phyloP scores from a whole-genome alignment of 2,329 filamentous ascomycete species.

The Hypoxylon sp. region DNA sequence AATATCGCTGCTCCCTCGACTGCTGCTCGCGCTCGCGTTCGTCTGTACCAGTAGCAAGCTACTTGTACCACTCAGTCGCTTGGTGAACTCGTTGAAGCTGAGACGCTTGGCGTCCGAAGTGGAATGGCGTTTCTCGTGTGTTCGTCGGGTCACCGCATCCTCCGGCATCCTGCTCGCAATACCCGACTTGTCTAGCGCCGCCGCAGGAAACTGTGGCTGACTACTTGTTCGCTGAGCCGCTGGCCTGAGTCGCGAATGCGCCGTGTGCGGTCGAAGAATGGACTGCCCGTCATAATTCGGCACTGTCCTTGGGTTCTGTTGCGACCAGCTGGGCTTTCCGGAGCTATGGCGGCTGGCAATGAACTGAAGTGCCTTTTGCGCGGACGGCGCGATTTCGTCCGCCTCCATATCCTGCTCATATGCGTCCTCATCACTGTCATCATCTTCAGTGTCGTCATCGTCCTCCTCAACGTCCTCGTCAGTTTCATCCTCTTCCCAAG shows the following conservation, averaged over 20 bases:
- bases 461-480: slow-evolving; percentile 54
- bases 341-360: slow-evolving; percentile 55
- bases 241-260: slow-evolving; percentile 59
- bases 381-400: slow-evolving; percentile 53
- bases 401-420: slow-evolving; percentile 45
- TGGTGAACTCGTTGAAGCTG: slow-evolving; percentile 68
- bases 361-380: slow-evolving; percentile 60
- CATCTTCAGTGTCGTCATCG: slow-evolving; percentile 50
- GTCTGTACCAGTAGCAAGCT: slow-evolving; percentile 67
- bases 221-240: slow-evolving; percentile 56
- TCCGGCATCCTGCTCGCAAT: slow-evolving; percentile 44
- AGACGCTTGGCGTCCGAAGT: slow-evolving; percentile 63
- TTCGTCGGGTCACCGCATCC: slow-evolving; percentile 45
- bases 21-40: slow-evolving; percentile 59
- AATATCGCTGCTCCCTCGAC: slow-evolving; percentile 56
- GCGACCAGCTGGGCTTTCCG: slow-evolving; percentile 44
- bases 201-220: slow-evolving; percentile 54
- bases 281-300: slow-evolving; percentile 43
- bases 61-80: slow-evolving; percentile 67
- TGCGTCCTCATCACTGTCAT: slow-evolving; percentile 51
- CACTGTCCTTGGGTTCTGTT: slow-evolving; percentile 45
- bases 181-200: slow-evolving; percentile 37
- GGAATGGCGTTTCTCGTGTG: slow-evolving; percentile 59
- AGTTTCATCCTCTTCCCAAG: slow-evolving; percentile 60
- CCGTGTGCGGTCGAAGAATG: slow-evolving; percentile 60